These are phyloP conservation scores for Smallanthus sonchifolius DNA, from an alignment of 129 eudicot species.

Conservation along the genomic window DNA sequence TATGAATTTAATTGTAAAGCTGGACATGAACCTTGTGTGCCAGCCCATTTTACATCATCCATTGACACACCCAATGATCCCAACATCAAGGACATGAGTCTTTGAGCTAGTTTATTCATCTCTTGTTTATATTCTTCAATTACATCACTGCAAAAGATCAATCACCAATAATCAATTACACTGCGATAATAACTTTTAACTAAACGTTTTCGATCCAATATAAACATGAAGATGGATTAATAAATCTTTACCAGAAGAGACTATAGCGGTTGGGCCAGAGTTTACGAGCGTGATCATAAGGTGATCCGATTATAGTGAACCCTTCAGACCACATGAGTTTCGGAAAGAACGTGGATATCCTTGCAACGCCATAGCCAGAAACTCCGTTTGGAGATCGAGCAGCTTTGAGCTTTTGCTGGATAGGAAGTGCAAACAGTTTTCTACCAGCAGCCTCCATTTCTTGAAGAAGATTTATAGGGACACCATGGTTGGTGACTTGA, in stretches of 20 bases:
- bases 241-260: constrained; percentile 53
- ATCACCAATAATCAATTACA: neutral
- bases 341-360: constrained; percentile 69
- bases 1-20: constrained; percentile 76
- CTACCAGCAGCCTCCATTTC: constrained; percentile 39
- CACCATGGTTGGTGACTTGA: constrained; percentile 61
- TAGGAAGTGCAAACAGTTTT: constrained; percentile 63
- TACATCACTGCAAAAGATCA: constrained; percentile 48
- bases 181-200: neutral
- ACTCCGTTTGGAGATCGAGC: constrained; percentile 57
- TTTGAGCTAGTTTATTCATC: constrained; percentile 59
- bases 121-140: constrained; percentile 53
- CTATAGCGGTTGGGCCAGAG: constrained; percentile 70
- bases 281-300: constrained; percentile 65
- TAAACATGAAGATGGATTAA: neutral
- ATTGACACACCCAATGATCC: constrained; percentile 64
- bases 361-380: constrained; percentile 81
- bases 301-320: constrained; percentile 73
- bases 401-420: constrained; percentile 65
- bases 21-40: constrained; percentile 38
- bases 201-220: too few species aligned
- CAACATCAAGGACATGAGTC: constrained; percentile 61
- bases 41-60: constrained; percentile 57
- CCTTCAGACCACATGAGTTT: constrained; percentile 95
- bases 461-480: constrained; percentile 38